phyloP scores from a whole-genome alignment of 2,329 filamentous ascomycete species.

The Colletotrichum sansevieriae region DNA sequence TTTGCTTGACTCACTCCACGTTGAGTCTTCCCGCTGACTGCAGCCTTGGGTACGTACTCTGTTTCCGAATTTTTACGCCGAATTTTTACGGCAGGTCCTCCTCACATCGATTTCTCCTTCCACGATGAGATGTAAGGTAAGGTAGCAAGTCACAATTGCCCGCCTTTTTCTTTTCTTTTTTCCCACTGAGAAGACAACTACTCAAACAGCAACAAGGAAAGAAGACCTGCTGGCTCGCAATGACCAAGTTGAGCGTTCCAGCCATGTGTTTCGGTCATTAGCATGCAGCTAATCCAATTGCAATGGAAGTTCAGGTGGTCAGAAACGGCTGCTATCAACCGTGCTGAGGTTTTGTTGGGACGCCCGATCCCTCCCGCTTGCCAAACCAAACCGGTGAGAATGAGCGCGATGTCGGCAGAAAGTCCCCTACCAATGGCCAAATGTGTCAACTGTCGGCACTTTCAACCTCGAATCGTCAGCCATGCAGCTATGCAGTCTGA shows the following conservation, averaged over 20 bases:
- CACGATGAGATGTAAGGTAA: not conserved
- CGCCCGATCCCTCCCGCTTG: slow-evolving; percentile 26
- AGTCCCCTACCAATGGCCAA: slow-evolving; percentile 11
- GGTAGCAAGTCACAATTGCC: no score
- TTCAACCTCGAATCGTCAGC: slow-evolving; percentile 21
- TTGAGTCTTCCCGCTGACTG: not conserved
- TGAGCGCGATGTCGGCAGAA: slow-evolving; percentile 26
- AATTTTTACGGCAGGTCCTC: not conserved
- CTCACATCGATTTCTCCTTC: not conserved
- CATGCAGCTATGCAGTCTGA: slow-evolving; percentile 11
- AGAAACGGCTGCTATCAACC: not conserved
- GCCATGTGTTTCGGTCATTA: not conserved
- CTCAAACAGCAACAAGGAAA: not conserved
- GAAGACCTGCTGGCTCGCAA: no score
- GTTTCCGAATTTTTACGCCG: slow-evolving; percentile 15
- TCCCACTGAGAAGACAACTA: no score
- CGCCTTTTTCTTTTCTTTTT: no score
- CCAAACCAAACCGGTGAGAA: slow-evolving; percentile 34
- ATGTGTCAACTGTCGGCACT: slow-evolving; percentile 34
- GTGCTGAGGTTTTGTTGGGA: slow-evolving; percentile 33
- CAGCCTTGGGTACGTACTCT: slow-evolving; percentile 10
- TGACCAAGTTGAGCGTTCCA: no score
- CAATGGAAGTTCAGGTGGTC: no score
- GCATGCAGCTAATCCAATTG: no score
- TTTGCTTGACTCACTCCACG: slow-evolving; percentile 31